Evolutionary conservation across 345 rosid genomes (phyloP), one percentile per base, ranked within the genome.

Genomic region (Psidium guajava): DNA sequence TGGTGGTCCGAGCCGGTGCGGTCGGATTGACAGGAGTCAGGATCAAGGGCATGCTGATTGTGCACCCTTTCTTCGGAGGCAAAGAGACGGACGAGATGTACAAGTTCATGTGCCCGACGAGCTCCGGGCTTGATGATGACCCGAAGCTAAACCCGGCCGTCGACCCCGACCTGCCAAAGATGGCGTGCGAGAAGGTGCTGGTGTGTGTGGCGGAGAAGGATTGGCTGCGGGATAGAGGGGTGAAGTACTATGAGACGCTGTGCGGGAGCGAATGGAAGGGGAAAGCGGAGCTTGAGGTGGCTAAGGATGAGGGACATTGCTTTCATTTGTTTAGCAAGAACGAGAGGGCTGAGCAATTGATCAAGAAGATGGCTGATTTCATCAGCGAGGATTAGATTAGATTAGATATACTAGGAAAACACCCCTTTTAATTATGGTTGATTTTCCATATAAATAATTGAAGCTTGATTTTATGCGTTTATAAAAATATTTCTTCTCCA

Each of bases 21-120:
- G 36, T 16, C 16, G 84, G 83, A 21, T 53, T 92, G 82, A 54
- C 6, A 5, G 91, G 91, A 0, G 24, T 91, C 12, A 85, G 64
- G 18, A 73, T 92, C 16, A 42, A 5, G 6, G 94, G 95, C 1
- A 50, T 87, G 2, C 82, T 93, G 57, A 50, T 90, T 16, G 89
- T 90, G 64, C 93, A 92, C 58, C 94, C 95, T 0, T 93, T 81
- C 87, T 93, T 93, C 2, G 92, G 91, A 69, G 88, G 88, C 7
- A 82, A 89, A 25, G 84, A 89, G 42, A 84, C 36, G 1, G 94
- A 94, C 27, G 87, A 87, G 56, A 81, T 93, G 87, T 82, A 83
- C 80, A 64, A 61, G 69, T 88, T 74, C 40, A 11, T 91, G 90
- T 85, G 64, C 83, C 91, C 93, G 3, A 85, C 87, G 1, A 90